Conservation (phyloP, 2,329 filamentous ascomycete genomes). For the Sclerotinia subarctica region DNA sequence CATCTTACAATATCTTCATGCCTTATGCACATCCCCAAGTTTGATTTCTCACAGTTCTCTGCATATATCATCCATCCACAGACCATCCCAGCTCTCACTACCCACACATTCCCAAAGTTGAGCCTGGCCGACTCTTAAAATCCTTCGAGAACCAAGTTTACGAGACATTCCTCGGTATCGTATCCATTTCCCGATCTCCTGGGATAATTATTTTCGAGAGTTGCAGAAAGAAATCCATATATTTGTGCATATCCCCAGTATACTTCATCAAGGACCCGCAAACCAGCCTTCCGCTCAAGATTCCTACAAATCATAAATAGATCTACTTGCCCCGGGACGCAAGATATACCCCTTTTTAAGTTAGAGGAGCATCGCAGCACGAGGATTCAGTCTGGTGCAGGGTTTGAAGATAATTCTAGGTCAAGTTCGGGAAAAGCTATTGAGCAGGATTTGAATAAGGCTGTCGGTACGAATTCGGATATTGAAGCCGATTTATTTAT, state of each 20-base stretch:
- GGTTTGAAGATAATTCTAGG: conserved; percentile 1
- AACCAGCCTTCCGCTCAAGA: not conserved
- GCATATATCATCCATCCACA: not conserved
- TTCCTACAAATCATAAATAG: conserved; percentile 1
- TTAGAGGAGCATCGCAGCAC: not conserved
- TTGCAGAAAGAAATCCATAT: conserved; percentile 8
- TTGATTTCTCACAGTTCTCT: not conserved
- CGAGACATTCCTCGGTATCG: not conserved
- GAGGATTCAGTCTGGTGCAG: conserved; percentile 4
- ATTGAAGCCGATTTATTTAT: not conserved
- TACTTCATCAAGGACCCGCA: not conserved
- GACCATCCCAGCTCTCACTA: too few relatives aligned
- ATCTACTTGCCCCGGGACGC: not conserved
- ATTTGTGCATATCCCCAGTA: not conserved
- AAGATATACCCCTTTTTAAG: not conserved
- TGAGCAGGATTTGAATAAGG: not conserved
- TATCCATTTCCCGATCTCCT: not conserved
- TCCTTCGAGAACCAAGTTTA: not conserved
- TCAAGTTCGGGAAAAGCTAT: not conserved
- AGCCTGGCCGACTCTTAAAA: not conserved
- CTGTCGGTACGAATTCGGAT: not conserved
- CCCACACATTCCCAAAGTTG: not conserved
- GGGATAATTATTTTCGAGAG: not conserved
- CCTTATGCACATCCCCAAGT: not conserved
- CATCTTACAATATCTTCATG: not conserved